Conservation (phyloP, 2,329 filamentous ascomycete genomes). For the Blastomyces silverae region DNA sequence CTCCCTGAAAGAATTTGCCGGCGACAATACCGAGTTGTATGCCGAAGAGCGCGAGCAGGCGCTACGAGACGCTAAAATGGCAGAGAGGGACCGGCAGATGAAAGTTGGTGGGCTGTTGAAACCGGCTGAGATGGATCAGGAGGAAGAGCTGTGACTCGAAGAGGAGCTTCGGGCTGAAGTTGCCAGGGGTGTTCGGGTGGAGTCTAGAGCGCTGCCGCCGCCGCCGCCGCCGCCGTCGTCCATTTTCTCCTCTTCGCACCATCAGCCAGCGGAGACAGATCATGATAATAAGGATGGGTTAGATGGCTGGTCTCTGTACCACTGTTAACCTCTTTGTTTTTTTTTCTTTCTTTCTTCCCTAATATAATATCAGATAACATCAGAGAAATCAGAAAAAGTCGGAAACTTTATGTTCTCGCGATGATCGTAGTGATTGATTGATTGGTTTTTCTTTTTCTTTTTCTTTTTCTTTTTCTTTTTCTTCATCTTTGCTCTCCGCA, state of each 20-base stretch:
- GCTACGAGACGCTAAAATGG: conserved; percentile 73
- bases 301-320: conserved; percentile 13
- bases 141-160: conserved; percentile 76
- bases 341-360: background rate
- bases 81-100: conserved; percentile 83
- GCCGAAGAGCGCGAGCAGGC: conserved; percentile 92
- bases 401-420: background rate
- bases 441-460: background rate
- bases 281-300: conserved; percentile 5
- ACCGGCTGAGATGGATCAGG: conserved; percentile 86
- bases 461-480: background rate
- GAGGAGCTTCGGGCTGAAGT: conserved; percentile 60
- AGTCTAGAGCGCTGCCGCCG: background rate
- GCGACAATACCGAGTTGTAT: conserved; percentile 90
- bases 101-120: conserved; percentile 95
- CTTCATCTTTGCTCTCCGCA: background rate
- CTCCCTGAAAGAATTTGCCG: conserved; percentile 91
- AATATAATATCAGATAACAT: background rate
- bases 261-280: background rate
- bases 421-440: background rate
- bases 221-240: background rate
- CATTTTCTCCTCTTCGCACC: background rate
- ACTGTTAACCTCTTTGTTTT: conserved; percentile 1
- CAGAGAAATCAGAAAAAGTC: background rate
- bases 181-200: conserved; percentile 29